phyloP scores from a whole-genome alignment of 352 stramenopile species.

The Nothophytophthora sp. region DNA sequence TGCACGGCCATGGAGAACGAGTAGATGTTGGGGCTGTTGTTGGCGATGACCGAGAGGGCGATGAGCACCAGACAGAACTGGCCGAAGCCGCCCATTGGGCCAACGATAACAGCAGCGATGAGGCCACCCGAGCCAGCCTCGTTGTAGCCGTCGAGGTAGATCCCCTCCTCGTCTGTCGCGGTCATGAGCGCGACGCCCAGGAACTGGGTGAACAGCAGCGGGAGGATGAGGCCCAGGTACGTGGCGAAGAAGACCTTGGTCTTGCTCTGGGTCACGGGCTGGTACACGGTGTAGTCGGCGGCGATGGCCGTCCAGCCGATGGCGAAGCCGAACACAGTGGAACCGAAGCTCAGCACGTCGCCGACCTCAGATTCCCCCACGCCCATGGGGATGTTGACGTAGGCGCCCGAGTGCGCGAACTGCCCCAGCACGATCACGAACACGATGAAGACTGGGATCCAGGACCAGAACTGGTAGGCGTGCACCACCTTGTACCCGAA shows the following conservation, averaged over 20 bases:
- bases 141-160: constrained; percentile 35
- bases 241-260: constrained; percentile 47
- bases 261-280: constrained; percentile 41
- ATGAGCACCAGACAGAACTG: constrained; percentile 45
- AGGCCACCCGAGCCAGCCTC: constrained; percentile 31
- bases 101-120: constrained; percentile 36
- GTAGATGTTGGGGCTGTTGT: constrained; percentile 62
- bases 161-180: constrained; percentile 32
- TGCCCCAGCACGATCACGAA: constrained; percentile 46
- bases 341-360: constrained; percentile 35
- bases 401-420: constrained; percentile 39
- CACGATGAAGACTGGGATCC: constrained; percentile 48
- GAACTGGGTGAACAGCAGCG: constrained; percentile 44
- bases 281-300: constrained; percentile 52
- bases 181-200: constrained; percentile 41
- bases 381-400: constrained; percentile 48
- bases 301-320: constrained; percentile 42
- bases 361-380: constrained; percentile 32
- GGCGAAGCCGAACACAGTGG: constrained; percentile 37
- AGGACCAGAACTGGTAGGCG: constrained; percentile 55
- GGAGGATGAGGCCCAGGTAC: constrained; percentile 40
- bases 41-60: constrained; percentile 50
- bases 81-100: constrained; percentile 37
- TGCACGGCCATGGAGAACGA: constrained; percentile 47
- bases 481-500: constrained; percentile 55